Conservation (phyloP, 1,139 yeast genomes). For the Entelexis sorbosivorans region DNA sequence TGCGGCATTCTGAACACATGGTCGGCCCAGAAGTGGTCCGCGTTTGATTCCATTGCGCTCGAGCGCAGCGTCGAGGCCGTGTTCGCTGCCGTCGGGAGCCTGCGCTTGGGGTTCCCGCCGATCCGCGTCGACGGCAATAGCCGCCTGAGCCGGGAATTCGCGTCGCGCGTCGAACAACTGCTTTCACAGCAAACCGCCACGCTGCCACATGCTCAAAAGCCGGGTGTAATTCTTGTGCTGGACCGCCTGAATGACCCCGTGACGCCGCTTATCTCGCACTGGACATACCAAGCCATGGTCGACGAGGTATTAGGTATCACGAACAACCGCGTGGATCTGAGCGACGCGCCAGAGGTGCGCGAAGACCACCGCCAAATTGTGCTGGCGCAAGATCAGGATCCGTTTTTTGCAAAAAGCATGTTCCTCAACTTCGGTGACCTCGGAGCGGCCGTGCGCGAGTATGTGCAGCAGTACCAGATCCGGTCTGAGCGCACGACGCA, state of each 20-base stretch:
- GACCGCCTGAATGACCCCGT: conserved; percentile 86
- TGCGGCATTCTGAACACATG: conserved; percentile 18
- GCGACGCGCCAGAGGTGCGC: conserved; percentile 37
- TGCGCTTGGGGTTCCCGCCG: conserved; percentile 60
- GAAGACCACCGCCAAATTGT: conserved; percentile 49
- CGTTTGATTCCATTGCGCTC: conserved; percentile 26
- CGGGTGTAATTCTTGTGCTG: conserved; percentile 43
- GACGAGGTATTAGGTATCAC: conserved; percentile 78
- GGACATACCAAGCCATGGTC: conserved; percentile 98
- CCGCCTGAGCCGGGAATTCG: conserved; percentile 50
- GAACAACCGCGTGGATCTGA: conserved; percentile 66
- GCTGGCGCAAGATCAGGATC: conserved; percentile 56
- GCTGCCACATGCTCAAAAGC: conserved; percentile 26
- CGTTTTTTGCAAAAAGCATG: conserved; percentile 69
- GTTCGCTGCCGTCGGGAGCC: conserved; percentile 55
- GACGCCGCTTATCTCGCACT: conserved; percentile 82
- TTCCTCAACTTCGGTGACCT: conserved; percentile 87
- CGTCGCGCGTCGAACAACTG: conserved; percentile 53
- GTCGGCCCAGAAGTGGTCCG: conserved; percentile 6
- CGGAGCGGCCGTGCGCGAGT: conserved; percentile 76
- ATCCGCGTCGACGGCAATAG: conserved; percentile 67
- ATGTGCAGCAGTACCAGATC: conserved; percentile 70
- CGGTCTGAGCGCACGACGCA: conserved; percentile 66
- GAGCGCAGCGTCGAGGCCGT: conserved; percentile 45
- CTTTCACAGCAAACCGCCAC: conserved; percentile 59